Evolutionary conservation across 2,329 filamentous ascomycete genomes (phyloP).

Genomic region (Penicillium sp.): DNA sequence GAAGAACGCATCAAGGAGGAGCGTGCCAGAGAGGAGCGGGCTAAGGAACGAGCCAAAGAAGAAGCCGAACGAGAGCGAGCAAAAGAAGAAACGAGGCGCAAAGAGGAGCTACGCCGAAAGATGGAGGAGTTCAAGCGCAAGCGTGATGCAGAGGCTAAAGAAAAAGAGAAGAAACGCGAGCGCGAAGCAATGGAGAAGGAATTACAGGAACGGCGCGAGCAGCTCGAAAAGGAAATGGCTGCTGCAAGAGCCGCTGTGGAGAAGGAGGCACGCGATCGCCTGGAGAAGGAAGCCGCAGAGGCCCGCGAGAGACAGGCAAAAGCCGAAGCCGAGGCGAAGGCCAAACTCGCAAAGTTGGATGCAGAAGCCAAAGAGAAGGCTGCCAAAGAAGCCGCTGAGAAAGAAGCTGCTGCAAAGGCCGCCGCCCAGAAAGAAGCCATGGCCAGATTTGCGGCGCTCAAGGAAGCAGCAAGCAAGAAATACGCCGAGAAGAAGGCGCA

Average conservation of each 20-base stretch:
- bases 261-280: constrained; percentile 37
- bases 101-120: constrained; percentile 40
- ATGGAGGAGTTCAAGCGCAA: constrained; percentile 42
- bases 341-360: constrained; percentile 32
- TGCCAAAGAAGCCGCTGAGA: constrained; percentile 57
- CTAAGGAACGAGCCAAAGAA: constrained; percentile 27
- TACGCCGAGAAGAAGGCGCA: constrained; percentile 41
- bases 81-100: constrained; percentile 36
- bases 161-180: constrained; percentile 41
- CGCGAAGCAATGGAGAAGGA: constrained; percentile 44
- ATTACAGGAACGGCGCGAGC: constrained; percentile 41
- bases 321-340: constrained; percentile 28
- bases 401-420: constrained; percentile 58
- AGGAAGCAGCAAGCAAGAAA: constrained; percentile 41
- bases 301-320: constrained; percentile 23
- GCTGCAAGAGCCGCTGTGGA: constrained; percentile 34
- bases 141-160: constrained; percentile 39
- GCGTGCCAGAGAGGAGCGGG: constrained; percentile 19
- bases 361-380: constrained; percentile 38
- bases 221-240: constrained; percentile 41
- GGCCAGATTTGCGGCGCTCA: constrained; percentile 40
- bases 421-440: constrained; percentile 41
- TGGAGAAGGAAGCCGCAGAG: constrained; percentile 32
- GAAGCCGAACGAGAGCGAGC: constrained; percentile 31
- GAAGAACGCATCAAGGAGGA: constrained; percentile 24